These are phyloP conservation scores for Pittosporum tobira DNA, from an alignment of 129 eudicot species.

Conservation along the genomic window DNA sequence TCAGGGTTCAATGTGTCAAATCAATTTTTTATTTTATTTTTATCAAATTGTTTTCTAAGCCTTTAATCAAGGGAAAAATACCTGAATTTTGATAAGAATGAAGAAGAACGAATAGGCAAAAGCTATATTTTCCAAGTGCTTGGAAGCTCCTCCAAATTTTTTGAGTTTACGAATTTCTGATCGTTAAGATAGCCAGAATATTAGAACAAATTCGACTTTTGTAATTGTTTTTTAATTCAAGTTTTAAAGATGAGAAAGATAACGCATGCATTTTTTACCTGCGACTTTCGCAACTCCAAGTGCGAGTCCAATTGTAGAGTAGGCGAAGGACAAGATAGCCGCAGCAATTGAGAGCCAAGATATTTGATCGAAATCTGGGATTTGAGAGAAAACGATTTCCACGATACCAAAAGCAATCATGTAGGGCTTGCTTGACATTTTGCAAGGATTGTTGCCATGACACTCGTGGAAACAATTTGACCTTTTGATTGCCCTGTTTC, in stretches of 20 bases:
- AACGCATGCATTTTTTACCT: slow-evolving; percentile 4
- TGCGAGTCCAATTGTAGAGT: slow-evolving; percentile 45
- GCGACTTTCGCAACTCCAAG: slow-evolving; percentile 47
- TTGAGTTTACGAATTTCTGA: slow-evolving; percentile 36
- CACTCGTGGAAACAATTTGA: slow-evolving; percentile 41
- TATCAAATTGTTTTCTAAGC: too few relatives aligned
- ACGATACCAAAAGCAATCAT: slow-evolving; percentile 38
- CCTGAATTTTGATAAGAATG: slow-evolving; percentile 47
- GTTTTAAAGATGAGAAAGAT: not conserved
- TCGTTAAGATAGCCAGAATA: not conserved
- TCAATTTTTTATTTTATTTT: too few relatives aligned
- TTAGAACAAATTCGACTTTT: not conserved
- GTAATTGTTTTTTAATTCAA: not conserved
- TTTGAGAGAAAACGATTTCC: too few relatives aligned
- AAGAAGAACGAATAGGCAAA: slow-evolving; percentile 46
- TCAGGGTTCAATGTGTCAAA: too few relatives aligned
- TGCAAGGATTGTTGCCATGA: slow-evolving; percentile 27
- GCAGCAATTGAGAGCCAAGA: slow-evolving; percentile 49
- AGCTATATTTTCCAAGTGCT: slow-evolving; percentile 50
- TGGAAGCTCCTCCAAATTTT: slow-evolving; percentile 52
- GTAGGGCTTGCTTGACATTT: slow-evolving; percentile 40
- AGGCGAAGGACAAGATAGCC: slow-evolving; percentile 54
- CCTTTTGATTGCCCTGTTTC: slow-evolving; percentile 37
- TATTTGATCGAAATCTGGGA: slow-evolving; percentile 45
- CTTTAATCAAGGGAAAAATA: slow-evolving; percentile 8